Conservation (phyloP, 164 flowering plant species). For the Tetrastigma voinierianum region DNA sequence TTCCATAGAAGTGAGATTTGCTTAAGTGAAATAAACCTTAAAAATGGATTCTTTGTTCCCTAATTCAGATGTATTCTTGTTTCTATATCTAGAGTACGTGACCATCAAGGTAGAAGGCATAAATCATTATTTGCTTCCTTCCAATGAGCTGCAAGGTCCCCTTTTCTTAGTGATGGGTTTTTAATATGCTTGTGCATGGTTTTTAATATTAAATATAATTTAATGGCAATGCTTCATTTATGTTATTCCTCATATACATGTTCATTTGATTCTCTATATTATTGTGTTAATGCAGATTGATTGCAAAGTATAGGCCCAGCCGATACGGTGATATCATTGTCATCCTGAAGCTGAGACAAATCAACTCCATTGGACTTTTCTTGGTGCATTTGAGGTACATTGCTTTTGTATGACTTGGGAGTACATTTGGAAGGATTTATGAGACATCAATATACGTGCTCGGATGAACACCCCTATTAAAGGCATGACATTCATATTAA, state of each 20-base stretch:
- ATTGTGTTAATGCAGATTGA: constrained; percentile 37
- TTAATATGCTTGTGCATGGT: no score
- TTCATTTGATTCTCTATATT: not conserved
- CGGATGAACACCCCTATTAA: no score
- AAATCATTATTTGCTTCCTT: constrained; percentile 66
- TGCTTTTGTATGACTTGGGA: no score
- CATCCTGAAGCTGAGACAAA: constrained; percentile 56
- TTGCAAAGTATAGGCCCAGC: constrained; percentile 67
- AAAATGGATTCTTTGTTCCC: not conserved
- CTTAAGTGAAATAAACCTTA: not conserved
- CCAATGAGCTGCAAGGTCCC: constrained; percentile 69
- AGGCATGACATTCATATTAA: no score
- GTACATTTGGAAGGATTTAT: no score
- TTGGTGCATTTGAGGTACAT: constrained; percentile 51
- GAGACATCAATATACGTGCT: no score
- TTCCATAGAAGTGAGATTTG: not conserved
- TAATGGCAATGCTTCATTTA: not conserved
- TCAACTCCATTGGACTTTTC: constrained; percentile 54
- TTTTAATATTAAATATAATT: not conserved
- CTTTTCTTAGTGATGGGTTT: not conserved
- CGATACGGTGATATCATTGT: constrained; percentile 72
- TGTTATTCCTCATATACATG: not conserved
- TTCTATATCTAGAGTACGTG: constrained; percentile 40
- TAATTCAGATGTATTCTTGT: not conserved
- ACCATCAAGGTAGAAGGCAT: constrained; percentile 74